Evolutionary conservation across 164 flowering plant species (phyloP).

Genomic region (Litsea cubeba): DNA sequence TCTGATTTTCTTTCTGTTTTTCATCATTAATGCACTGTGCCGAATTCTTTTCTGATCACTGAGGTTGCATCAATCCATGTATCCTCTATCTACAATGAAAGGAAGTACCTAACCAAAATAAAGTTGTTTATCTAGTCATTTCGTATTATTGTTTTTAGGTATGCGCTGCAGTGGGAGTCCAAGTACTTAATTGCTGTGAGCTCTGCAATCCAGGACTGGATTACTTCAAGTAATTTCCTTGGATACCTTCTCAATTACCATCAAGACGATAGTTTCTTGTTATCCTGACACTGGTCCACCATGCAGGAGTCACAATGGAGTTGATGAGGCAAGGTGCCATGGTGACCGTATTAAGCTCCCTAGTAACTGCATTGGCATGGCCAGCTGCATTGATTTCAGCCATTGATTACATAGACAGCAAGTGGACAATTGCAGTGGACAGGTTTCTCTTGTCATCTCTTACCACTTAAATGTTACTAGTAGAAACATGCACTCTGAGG

Average conservation of each 20-base stretch:
- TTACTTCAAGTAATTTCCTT: conserved; percentile 80
- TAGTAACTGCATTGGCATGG: conserved; percentile 90
- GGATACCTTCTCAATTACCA: not conserved
- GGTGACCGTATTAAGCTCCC: conserved; percentile 88
- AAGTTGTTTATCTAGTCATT: not conserved
- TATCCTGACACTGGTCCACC: conserved; percentile 6
- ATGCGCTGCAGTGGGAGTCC: conserved; percentile 94
- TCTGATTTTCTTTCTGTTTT: too few relatives aligned
- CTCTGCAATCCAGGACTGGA: conserved; percentile 98
- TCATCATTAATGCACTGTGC: too few relatives aligned
- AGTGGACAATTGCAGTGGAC: conserved; percentile 91
- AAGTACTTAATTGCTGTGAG: conserved; percentile 90
- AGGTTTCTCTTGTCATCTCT: conserved; percentile 40
- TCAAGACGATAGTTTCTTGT: not conserved
- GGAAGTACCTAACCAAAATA: not conserved
- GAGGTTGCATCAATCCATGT: not conserved
- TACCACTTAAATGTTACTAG: too few relatives aligned
- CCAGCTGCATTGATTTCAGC: conserved; percentile 81
- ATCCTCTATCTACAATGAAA: not conserved
- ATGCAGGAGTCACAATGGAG: conserved; percentile 67
- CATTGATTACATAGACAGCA: conserved; percentile 90
- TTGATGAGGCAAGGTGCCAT: conserved; percentile 97
- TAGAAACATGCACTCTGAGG: too few relatives aligned
- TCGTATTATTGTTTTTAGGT: conserved; percentile 35
- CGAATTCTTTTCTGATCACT: not conserved